Evolutionary conservation across 179 eudicot species (phyloP), one percentile per base, ranked within the genome.

Genomic region (Corrigiola litoralis): DNA sequence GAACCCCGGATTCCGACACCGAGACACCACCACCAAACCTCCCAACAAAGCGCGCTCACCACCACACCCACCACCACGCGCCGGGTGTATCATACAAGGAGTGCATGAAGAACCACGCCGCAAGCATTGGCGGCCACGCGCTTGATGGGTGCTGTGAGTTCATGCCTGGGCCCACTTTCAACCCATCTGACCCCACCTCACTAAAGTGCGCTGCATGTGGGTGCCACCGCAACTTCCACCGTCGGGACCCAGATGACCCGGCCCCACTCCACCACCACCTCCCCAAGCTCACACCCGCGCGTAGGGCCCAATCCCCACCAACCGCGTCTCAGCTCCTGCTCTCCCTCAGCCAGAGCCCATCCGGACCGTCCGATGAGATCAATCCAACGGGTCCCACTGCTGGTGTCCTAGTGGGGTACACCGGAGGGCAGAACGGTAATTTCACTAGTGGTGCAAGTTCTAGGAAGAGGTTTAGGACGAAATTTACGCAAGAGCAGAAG

Each of bases 181-280:
- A 58, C 61, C 57, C 64, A 2, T 3, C 38, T 0, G 69, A 56
- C 71, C 80, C 75, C 61, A 59, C 67, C 2, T 73, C 81, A 2
- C 71, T 77, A 8, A 77, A 53, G 20, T 79, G 83, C 57, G 83
- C 80, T n/a, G 83, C 83, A 6, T 79, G 83, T 44, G 80, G 83
- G 0, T 79, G 83, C 16, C 83, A 79, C 73, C 80, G 83, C 8
- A 79, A 76, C 65, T 79, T 79, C 68, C 83, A 79, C 72, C 83
- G 83, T 36, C 80, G 83, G 0, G 83, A 76, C 67, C 80, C 83
- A 0, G 83, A 76, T 24, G 80, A 76, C 63, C 83, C 80, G 0
- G 24, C 67, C 0, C 83, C 80, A 0, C 68, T 75, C 45, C 77
- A 75, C 69, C 82, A 72, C 40, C 80, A 61, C 49, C 54, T 42